A percentile compares a stretch with the other conserved stretches of the same genome.
Evolutionary conservation across 345 rosid genomes (phyloP).

Genomic region (Citrus sp.): DNA sequence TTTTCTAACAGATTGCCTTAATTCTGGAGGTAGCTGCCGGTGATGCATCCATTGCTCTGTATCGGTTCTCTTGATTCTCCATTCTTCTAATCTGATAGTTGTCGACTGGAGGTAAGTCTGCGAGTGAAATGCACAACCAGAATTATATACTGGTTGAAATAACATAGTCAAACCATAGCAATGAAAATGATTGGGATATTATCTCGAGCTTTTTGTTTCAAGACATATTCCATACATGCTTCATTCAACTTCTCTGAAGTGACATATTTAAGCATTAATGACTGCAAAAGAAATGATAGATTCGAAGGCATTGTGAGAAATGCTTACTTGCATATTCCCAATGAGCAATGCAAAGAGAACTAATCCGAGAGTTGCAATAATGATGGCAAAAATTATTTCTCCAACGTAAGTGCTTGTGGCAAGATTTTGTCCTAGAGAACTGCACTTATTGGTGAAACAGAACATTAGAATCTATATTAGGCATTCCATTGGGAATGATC

Average conservation of each 20-base stretch:
- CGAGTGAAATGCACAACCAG: conserved; percentile 5
- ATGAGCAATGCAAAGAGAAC: conserved; percentile 91
- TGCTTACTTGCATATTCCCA: conserved; percentile 89
- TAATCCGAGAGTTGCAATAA: conserved; percentile 73
- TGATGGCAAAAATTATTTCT: conserved; percentile 70
- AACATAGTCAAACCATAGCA: background rate
- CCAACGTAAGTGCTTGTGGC: conserved; percentile 77
- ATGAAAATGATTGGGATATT: background rate
- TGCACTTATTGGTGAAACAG: conserved; percentile 26
- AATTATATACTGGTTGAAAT: background rate
- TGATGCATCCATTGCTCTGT: conserved; percentile 96
- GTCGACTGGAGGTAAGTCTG: conserved; percentile 87
- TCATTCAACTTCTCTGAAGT: background rate
- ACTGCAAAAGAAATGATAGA: background rate
- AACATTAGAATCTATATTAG: background rate
- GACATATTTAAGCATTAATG: background rate
- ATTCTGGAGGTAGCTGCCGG: conserved; percentile 71
- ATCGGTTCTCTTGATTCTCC: conserved; percentile 92
- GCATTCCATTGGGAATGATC: background rate
- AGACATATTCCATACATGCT: background rate
- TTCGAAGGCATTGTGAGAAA: background rate
- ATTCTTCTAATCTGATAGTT: conserved; percentile 75
- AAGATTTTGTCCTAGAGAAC: conserved; percentile 83
- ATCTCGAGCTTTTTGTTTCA: background rate
- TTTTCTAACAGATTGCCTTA: conserved; percentile 65